Conservation (phyloP, 352 stramenopile species). For the Hyaloperonospora arabidopsidis region DNA sequence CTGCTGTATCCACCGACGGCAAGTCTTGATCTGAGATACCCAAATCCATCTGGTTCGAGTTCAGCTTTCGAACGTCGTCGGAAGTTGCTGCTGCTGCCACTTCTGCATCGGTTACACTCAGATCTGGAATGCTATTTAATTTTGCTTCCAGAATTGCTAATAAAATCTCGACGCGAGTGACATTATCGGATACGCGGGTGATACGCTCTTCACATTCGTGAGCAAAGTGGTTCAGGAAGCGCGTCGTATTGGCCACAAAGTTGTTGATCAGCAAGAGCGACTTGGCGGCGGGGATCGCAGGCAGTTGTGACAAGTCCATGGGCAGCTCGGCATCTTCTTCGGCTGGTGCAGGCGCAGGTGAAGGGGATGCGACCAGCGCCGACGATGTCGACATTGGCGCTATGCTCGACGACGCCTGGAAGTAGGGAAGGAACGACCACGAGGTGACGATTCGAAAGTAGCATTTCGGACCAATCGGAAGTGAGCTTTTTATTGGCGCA, state of each 20-base stretch:
- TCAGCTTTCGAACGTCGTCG: constrained; percentile 6
- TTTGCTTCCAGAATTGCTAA: constrained; percentile 82
- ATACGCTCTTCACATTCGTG: constrained; percentile 80
- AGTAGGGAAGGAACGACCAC: too few relatives aligned
- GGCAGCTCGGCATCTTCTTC: constrained; percentile 65
- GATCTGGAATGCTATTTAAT: constrained; percentile 75
- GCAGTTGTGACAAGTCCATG: constrained; percentile 71
- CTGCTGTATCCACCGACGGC: constrained; percentile 33
- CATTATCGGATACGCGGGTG: constrained; percentile 51
- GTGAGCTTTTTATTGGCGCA: too few relatives aligned
- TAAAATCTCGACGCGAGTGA: constrained; percentile 79
- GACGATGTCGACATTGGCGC: constrained; percentile 44
- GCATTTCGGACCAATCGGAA: too few relatives aligned
- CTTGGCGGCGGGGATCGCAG: constrained; percentile 65
- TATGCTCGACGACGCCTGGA: too few relatives aligned
- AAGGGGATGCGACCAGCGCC: constrained; percentile 39
- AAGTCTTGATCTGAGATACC: constrained; percentile 64
- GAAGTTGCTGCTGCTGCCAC: constrained; percentile 30
- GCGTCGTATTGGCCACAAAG: constrained; percentile 79
- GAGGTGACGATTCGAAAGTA: too few relatives aligned
- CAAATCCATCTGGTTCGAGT: constrained; percentile 31
- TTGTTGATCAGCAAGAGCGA: constrained; percentile 82
- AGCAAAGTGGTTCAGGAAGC: constrained; percentile 83
- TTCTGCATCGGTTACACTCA: constrained; percentile 56
- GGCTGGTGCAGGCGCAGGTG: constrained; percentile 5